Evolutionary conservation across 495 filamentous ascomycete genomes (phyloP), one percentile per base, ranked within the genome.

Genomic region (Oidiodendron maius): DNA sequence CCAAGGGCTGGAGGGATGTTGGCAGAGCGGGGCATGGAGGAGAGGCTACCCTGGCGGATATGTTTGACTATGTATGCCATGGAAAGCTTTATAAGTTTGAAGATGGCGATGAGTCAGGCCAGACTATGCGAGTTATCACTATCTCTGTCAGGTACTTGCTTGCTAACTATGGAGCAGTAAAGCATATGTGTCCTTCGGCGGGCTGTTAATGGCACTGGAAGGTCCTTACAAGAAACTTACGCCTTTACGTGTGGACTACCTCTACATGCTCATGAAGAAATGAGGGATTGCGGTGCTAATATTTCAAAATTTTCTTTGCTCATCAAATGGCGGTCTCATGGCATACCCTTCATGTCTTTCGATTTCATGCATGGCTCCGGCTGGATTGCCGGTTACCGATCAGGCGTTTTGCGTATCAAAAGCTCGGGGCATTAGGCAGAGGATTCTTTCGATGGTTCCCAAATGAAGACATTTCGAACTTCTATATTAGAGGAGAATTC

Each of bases 31-130:
- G 69, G 13, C 59, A 48, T 48, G 58, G 51, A 9, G 82, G 78
- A 24, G 89, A 95, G 62, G 68, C 78, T 42, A 87, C 80, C 10
- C 71, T 99, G 32, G 90, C 93, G 17, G 90, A 97, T 64, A 81
- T 86, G 65, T 99, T 82, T 52, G 94, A 99, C 58, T 99, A 99
- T 64, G 93, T 97, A 38, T 96, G 90, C 66, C 82, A 96, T 66
- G 93, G 93, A 51, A 97, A 96, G 80, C 84, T 96, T 26, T 99
- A 99, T 71, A 83, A 89, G 57, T 96, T 97, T 64, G 89, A 94
- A 68, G 93, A 96, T 64, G 86, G 78, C 36, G 71, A 77, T 9
- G 82, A 85, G n/a, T 40, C 37, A 55, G 81, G 81, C 24, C 81
- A 86, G 61, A 87, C 76, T 46, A 93, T 96, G 93, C 96, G 70